Percentiles rank a stretch among this genome's conserved stretches.
Evolutionary conservation across 2,329 filamentous ascomycete genomes (phyloP).

Genomic region (Fusarium pseudograminearum): DNA sequence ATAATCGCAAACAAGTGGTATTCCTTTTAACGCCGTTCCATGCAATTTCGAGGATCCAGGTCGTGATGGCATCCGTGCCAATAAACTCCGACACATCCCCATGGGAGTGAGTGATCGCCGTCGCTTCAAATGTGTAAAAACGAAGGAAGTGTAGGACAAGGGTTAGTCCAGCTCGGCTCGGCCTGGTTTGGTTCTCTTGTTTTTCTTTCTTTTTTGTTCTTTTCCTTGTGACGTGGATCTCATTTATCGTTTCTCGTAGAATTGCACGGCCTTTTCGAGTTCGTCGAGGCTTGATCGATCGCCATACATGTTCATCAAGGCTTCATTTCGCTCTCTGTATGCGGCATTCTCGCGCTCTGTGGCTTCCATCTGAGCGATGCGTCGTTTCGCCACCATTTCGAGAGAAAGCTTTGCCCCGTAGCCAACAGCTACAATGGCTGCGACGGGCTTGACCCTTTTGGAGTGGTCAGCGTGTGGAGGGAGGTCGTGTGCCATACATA

Average conservation of each 20-base stretch:
- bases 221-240: constrained; percentile 2
- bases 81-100: constrained; percentile 24
- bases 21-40: constrained; percentile 42
- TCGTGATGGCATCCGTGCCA: constrained; percentile 33
- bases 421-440: constrained; percentile 50
- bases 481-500: not conserved
- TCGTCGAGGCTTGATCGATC: constrained; percentile 62
- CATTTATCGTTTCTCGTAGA: constrained; percentile 57
- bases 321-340: constrained; percentile 54
- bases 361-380: constrained; percentile 47
- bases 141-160: constrained; percentile 1
- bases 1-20: constrained; percentile 33
- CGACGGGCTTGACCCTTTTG: constrained; percentile 52
- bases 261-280: constrained; percentile 61
- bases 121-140: constrained; percentile 24
- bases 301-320: constrained; percentile 64
- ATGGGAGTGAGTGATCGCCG: constrained; percentile 14
- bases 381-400: constrained; percentile 47
- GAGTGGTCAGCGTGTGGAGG: constrained; percentile 19
- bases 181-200: constrained; percentile 1
- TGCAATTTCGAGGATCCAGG: constrained; percentile 30
- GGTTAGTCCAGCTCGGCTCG: not conserved
- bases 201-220: constrained; percentile 4
- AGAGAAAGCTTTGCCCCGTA: constrained; percentile 53
- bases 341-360: constrained; percentile 53